These are phyloP conservation scores for Aspergillus sp. DNA, from an alignment of 2,329 filamentous ascomycete species.

Conservation along the genomic window DNA sequence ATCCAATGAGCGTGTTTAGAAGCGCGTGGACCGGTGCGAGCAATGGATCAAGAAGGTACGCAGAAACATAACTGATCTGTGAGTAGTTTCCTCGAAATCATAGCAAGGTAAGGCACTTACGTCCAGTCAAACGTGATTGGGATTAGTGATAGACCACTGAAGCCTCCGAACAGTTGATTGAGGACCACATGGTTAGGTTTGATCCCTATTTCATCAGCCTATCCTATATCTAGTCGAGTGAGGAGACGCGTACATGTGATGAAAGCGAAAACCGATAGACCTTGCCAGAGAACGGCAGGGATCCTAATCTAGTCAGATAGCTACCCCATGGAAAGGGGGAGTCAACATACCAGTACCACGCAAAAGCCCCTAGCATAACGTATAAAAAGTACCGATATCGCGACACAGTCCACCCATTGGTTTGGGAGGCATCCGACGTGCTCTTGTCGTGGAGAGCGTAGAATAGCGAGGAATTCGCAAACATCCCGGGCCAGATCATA, in stretches of 20 bases:
- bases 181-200: conserved; percentile 66
- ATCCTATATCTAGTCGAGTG: no score
- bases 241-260: neutral
- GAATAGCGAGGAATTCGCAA: conserved; percentile 67
- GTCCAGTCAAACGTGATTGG: conserved; percentile 78
- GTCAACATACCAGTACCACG: conserved; percentile 68
- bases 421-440: conserved; percentile 54
- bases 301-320: neutral
- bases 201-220: conserved; percentile 58
- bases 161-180: conserved; percentile 72
- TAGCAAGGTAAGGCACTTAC: neutral
- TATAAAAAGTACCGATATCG: conserved; percentile 65
- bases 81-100: neutral
- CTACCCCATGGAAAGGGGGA: conserved; percentile 58
- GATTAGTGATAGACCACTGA: conserved; percentile 65
- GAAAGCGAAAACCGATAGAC: neutral
- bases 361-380: conserved; percentile 57
- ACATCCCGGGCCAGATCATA: conserved; percentile 72
- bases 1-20: conserved; percentile 68
- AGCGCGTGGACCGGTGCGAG: conserved; percentile 74
- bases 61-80: conserved; percentile 55
- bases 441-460: conserved; percentile 70
- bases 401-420: conserved; percentile 64
- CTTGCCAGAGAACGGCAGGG: neutral
- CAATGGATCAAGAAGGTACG: conserved; percentile 66